Base-by-base conservation (phyloP, 345 rosid species). In the Bruguiera gymnorhiza region DNA sequence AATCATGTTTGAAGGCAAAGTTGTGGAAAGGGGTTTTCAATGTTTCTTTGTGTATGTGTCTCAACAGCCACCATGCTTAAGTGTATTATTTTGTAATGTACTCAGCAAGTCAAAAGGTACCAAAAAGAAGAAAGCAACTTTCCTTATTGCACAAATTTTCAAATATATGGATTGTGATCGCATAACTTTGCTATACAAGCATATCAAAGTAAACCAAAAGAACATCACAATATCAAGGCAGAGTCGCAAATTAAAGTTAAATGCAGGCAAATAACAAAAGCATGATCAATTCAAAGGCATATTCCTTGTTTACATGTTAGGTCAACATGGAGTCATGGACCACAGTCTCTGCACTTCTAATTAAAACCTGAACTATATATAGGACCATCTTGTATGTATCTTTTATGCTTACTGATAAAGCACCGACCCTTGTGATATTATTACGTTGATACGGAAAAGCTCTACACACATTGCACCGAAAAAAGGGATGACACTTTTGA, bases 81-180 rank as follows among this genome's bases (percentile, higher is more conserved):
- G 43, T 54, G 43, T 51, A 37, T 43, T 58, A 18, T 64, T 46
- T 63, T 61, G 62, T 53, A 67, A 23, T 52, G 62, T 36, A 31
- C 60, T 60, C 77, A 56, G 63, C 59, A 62, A 21, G 77, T 69
- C 73, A 59, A 81, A 32, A 67, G 37, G 50, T 6, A 20, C 5
- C 32, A 43, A 13, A 31, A 72, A 58, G 24, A 65, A 74, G 24
- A 34, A 50, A 59, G 31, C 60, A 56, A 24, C 52, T 29, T 65
- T 75, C 62, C 60, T 26, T 54, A 76, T 63, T 52, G 72, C 68
- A 27, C 73, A 62, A 68, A 66, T 67, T 76, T 76, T 78, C 74
- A 82, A 76, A 53, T 69, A 34, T 69, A 21, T 9, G 2, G 58
- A 56, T 64, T 29, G 50, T 51, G 60, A 65, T 53, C 62, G 16